Evolutionary conservation across 2,329 filamentous ascomycete genomes (phyloP), one percentile per base, ranked within the genome.

Genomic region (Phoma herbarum): DNA sequence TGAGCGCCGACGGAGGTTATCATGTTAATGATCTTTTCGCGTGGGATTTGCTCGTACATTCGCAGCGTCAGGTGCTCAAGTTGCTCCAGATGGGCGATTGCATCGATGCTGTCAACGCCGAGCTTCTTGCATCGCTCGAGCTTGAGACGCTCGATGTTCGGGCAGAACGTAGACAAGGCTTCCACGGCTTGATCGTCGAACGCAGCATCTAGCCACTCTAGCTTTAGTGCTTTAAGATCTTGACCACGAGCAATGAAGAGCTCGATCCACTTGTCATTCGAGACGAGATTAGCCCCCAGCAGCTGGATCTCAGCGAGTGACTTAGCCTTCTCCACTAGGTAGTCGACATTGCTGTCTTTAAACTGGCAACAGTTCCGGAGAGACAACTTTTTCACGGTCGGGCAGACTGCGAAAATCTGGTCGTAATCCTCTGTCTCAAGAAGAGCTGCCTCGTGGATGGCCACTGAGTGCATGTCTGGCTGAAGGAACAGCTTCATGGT

Each of bases 311-410:
- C 84, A 59, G 88, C 85, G n/a, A 97, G 81, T 9, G 84, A 78
- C 48, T 87, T 85, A 48, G 90, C 84, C 46, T 91, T 90, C 54
- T 88, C 87, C 20, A 91, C 81, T 70, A 97, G 85, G 74, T 94
- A 97, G 51, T 92, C 86, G 76, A 97, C 84, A 41, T 93, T 90
- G 37, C 83, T 83, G 69, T 97, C 90, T 77, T 96, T 97, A 82
- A 97, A 90, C 72, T 97, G 93, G 48, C 95, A 91, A n/a, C 89
- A 92, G 69, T 93, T 94, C 47, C 90, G 88, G 11, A 96, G 80
- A 64, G 92, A 90, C 56, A 97, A 82, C 42, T 84, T 84, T 67
- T 86, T 86, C 52, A 97, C 80, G 6, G 82, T 83, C 0, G 91
- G 87, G 57, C 90, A 88, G 2, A 87, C 84, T 50, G 92, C 89